Percentiles rank a stretch among this genome's conserved stretches.
Evolutionary conservation across 257 asterid species (phyloP).

Genomic region (Leonotis leonurus): DNA sequence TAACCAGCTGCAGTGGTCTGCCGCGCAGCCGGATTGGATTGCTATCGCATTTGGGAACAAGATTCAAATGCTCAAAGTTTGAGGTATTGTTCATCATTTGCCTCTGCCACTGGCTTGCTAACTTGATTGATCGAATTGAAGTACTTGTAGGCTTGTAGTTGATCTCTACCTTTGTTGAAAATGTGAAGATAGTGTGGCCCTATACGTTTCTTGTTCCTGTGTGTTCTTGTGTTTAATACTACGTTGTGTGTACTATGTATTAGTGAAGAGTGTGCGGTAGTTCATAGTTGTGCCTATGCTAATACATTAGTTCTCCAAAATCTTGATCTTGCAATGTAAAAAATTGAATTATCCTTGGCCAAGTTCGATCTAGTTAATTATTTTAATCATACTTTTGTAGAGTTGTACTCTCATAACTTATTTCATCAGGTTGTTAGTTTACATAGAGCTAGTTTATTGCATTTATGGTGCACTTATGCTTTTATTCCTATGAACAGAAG

Average conservation of each 20-base stretch:
- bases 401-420: neutral
- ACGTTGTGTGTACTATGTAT: neutral
- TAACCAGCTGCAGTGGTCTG: conserved; percentile 94
- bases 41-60: conserved; percentile 76
- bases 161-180: neutral
- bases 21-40: conserved; percentile 77
- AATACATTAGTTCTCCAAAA: neutral
- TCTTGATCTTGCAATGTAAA: neutral
- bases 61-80: conserved; percentile 85
- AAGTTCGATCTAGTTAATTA: neutral
- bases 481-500: too few species aligned
- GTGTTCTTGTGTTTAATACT: too few species aligned
- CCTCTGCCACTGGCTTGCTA: neutral
- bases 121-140: neutral
- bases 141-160: neutral
- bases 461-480: too few species aligned
- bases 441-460: too few species aligned
- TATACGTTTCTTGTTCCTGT: neutral
- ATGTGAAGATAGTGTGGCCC: neutral
- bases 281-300: neutral
- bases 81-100: conserved; percentile 20
- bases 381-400: neutral
- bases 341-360: neutral
- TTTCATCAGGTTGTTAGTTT: too few species aligned
- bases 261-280: neutral